A percentile compares a stretch with the other conserved stretches of the same genome.
phyloP scores from a whole-genome alignment of 179 eudicot genomes.

The Gypsophila paniculata region DNA sequence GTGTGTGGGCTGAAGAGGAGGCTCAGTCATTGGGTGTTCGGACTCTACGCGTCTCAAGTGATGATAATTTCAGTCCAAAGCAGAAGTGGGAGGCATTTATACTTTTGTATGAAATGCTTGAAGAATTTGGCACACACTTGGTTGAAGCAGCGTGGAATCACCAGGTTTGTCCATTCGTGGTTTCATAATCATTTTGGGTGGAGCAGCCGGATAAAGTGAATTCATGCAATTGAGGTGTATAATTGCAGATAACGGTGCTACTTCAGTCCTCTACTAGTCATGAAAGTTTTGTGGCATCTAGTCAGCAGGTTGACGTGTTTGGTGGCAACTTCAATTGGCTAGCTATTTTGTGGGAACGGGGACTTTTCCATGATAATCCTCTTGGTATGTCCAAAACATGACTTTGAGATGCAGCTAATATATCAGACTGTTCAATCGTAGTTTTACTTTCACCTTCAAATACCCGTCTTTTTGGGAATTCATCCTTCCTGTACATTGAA shows the following conservation, averaged over 20 bases:
- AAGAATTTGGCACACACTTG: constrained; percentile 98
- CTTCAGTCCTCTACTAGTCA: constrained; percentile 42
- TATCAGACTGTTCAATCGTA: neutral
- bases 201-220: neutral
- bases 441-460: neutral
- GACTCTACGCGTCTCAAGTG: constrained; percentile 37
- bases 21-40: constrained; percentile 85
- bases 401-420: constrained; percentile 12
- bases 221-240: constrained; percentile 12
- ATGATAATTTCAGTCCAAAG: constrained; percentile 32
- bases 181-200: neutral
- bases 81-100: constrained; percentile 85
- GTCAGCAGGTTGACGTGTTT: constrained; percentile 38
- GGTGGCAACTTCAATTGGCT: constrained; percentile 56
- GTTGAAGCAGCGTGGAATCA: constrained; percentile 99
- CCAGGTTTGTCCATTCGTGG: constrained; percentile 51
- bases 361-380: constrained; percentile 90
- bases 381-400: constrained; percentile 41
- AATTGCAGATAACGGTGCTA: constrained; percentile 60
- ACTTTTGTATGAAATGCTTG: constrained; percentile 97
- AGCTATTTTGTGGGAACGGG: constrained; percentile 85
- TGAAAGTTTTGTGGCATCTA: constrained; percentile 29
- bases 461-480: constrained; percentile 2
- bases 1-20: constrained; percentile 83
- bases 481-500: constrained; percentile 11